Percentiles rank a stretch among this genome's conserved stretches.
Conservation (phyloP, 805 yeast genomes). For the Limtongia smithiae region DNA sequence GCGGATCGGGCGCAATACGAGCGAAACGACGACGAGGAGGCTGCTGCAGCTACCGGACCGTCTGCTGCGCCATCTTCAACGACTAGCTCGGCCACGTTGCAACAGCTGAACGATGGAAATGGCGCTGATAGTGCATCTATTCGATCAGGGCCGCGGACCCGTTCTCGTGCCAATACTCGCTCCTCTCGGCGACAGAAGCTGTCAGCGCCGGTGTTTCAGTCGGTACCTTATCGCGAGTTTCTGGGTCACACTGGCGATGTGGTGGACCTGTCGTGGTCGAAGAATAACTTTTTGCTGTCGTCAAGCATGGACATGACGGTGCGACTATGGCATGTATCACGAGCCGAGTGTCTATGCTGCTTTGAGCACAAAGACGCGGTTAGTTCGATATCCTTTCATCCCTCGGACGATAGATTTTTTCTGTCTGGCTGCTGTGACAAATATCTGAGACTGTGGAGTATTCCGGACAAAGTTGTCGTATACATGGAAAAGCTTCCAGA, state of each 20-base stretch:
- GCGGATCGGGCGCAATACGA: constrained; percentile 52
- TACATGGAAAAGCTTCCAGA: constrained; percentile 59
- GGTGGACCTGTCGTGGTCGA: constrained; percentile 81
- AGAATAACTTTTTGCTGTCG: constrained; percentile 72
- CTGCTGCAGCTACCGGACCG: not conserved
- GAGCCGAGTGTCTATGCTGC: constrained; percentile 56
- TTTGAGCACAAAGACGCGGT: constrained; percentile 79
- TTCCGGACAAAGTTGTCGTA: constrained; percentile 65
- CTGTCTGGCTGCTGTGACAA: constrained; percentile 78
- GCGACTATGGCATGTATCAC: constrained; percentile 78
- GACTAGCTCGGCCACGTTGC: no score
- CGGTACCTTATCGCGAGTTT: constrained; percentile 57
- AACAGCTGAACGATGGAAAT: not conserved
- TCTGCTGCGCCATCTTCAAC: no score
- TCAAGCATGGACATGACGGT: constrained; percentile 85
- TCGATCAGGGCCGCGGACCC: not conserved
- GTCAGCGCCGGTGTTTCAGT: constrained; percentile 76
- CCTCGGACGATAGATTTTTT: constrained; percentile 82
- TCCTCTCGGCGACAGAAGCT: constrained; percentile 25
- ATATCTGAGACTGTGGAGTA: constrained; percentile 75
- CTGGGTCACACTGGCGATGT: constrained; percentile 68
- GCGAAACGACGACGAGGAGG: constrained; percentile 24
- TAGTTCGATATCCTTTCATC: constrained; percentile 75
- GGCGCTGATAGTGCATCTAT: not conserved
- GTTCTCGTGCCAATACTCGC: not conserved